Conservation (phyloP, 805 yeast genomes). For the Naumovozyma baii region DNA sequence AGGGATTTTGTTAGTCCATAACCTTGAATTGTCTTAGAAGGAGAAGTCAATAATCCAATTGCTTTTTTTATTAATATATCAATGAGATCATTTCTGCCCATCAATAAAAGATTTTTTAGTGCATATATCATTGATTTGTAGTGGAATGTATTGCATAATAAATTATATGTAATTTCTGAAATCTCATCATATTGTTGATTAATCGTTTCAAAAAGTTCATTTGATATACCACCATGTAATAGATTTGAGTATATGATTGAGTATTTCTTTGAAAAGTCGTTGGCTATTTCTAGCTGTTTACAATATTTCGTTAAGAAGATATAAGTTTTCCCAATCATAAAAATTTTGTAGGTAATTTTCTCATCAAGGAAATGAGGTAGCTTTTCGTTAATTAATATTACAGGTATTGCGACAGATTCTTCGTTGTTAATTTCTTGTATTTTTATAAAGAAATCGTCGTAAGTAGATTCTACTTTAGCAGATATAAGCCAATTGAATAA, state of each 20-base stretch:
- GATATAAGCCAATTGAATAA: slow-evolving; percentile 56
- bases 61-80: slow-evolving; percentile 53
- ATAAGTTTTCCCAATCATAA: slow-evolving; percentile 63
- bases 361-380: slow-evolving; percentile 34
- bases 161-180: slow-evolving; percentile 39
- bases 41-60: slow-evolving; percentile 41
- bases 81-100: slow-evolving; percentile 78
- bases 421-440: slow-evolving; percentile 5
- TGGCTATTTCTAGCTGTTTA: slow-evolving; percentile 57
- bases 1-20: slow-evolving; percentile 56
- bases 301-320: slow-evolving; percentile 57
- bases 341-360: slow-evolving; percentile 37
- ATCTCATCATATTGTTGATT: slow-evolving; percentile 43
- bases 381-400: slow-evolving; percentile 12
- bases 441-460: slow-evolving; percentile 54
- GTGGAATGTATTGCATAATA: slow-evolving; percentile 41
- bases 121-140: slow-evolving; percentile 48
- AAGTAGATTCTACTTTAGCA: slow-evolving; percentile 50
- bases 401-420: slow-evolving; percentile 8
- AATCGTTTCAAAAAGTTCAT: slow-evolving; percentile 29
- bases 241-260: slow-evolving; percentile 8
- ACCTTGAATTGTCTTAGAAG: slow-evolving; percentile 55
- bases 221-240: slow-evolving; percentile 3
- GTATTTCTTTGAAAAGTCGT: slow-evolving; percentile 32
- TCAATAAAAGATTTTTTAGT: slow-evolving; percentile 55